Base-by-base conservation (phyloP, 2,329 filamentous ascomycete genomes). In the Ascochyta lentis region DNA sequence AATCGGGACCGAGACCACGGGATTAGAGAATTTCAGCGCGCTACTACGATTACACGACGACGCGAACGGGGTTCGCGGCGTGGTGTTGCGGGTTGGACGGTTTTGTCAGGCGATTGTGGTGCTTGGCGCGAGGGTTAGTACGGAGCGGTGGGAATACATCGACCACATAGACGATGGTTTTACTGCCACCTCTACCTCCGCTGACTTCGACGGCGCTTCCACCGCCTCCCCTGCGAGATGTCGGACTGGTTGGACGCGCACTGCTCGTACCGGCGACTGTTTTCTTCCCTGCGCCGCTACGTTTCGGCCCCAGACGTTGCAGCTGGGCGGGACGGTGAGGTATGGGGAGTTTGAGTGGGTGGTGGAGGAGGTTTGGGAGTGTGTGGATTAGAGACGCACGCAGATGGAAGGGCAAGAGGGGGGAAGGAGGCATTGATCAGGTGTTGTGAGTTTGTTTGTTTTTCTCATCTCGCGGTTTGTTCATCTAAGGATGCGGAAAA, bases 21-120 rank as follows among this genome's bases (percentile, higher is more conserved):
- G 60, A 24, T 50, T 58, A 3, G 8, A 29, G 10, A 29, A 10
- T 12, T 10, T 3, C 27, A 70, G 74, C 60, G 54, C 66, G 5
- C 81, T 86, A 29, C 64, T 84, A 35, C 66, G 66, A 70, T 56
- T 66, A 79, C 10, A 51, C n/a, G 43, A 54, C 22, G 72, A 78
- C 8, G 67, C 72, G 7, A 74, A 70, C 8, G 54, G 54, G 13
- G 73, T 73, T 2, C 72, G 81, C 2, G 86, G 86, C 0, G 73
- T 83, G 58, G 76, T 86, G 0, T 73, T 88, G 0, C 69, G 82
- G 22, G 66, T 88, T 1, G 86, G 84, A 0, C 74, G 78, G 52
- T 81, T 77, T 58, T 83, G 79, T 34, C 86, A 89, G 75, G 86
- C 82, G 1, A 67, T 89, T 4, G 29, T 85, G 45, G 78, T 82